Evolutionary conservation across 768 basidiomycete genomes (phyloP).

Genomic region (Tephrocybe sp.): DNA sequence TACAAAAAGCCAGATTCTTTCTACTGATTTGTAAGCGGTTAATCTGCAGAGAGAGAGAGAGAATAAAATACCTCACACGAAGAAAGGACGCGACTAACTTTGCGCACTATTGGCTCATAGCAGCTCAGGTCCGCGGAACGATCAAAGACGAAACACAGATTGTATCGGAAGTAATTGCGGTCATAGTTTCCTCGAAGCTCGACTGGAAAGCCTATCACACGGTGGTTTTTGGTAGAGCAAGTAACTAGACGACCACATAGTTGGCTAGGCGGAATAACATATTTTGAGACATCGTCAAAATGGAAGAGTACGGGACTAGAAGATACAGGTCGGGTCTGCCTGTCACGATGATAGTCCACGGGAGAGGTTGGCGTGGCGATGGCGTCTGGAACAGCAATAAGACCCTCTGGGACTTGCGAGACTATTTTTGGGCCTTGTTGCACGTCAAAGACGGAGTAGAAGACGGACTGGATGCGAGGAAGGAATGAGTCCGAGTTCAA

Average conservation of each 20-base stretch:
- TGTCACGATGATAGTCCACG: conserved; percentile 21
- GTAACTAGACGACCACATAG: conserved; percentile 88
- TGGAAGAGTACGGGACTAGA: conserved; percentile 66
- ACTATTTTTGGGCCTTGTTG: conserved; percentile 84
- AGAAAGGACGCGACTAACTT: conserved; percentile 86
- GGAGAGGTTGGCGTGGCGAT: conserved; percentile 36
- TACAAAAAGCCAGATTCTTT: conserved; percentile 91
- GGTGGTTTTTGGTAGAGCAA: conserved; percentile 75
- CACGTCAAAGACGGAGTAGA: conserved; percentile 92
- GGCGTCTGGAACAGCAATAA: conserved; percentile 52
- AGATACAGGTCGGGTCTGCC: conserved; percentile 49
- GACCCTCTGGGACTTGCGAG: conserved; percentile 91
- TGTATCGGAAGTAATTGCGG: conserved; percentile 89
- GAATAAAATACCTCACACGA: conserved; percentile 74
- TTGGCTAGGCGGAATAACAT: conserved; percentile 85
- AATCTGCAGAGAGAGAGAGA: not conserved
- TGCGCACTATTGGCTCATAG: conserved; percentile 94
- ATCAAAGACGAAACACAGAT: conserved; percentile 95
- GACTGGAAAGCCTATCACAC: conserved; percentile 91
- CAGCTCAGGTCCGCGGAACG: conserved; percentile 88
- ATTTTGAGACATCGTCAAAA: conserved; percentile 89
- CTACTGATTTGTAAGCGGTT: conserved; percentile 32
- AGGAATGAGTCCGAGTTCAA: conserved; percentile 60
- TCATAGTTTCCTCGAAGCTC: conserved; percentile 73
- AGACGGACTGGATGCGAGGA: conserved; percentile 81